Conservation (phyloP, 1,284 basidiomycete species). For the Puccinia coronata region DNA sequence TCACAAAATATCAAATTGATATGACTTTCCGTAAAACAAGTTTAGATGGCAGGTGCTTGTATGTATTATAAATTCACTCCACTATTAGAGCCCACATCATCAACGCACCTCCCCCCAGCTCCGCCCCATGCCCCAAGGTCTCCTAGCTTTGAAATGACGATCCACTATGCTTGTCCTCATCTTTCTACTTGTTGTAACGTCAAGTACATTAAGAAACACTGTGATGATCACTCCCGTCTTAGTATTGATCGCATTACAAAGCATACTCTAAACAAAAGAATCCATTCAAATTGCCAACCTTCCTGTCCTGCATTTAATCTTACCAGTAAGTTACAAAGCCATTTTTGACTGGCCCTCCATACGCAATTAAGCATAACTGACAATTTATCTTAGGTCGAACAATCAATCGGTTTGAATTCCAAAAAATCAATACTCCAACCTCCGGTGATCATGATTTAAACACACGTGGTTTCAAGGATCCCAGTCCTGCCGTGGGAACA, state of each 20-base stretch:
- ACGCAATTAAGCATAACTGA: neutral
- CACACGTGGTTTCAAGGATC: too few species aligned
- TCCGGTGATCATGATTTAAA: too few species aligned
- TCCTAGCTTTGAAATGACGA: neutral
- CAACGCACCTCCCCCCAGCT: too few species aligned
- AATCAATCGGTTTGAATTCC: neutral
- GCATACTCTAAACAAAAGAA: neutral
- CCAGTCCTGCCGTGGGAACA: too few species aligned
- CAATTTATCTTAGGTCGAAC: neutral
- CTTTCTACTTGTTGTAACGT: neutral
- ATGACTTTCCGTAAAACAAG: too few species aligned
- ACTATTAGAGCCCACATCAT: too few species aligned
- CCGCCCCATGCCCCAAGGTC: too few species aligned
- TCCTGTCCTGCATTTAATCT: neutral
- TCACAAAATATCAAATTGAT: too few species aligned
- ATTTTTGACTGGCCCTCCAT: neutral
- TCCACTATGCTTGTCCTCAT: slow-evolving; percentile 1
- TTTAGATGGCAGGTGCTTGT: too few species aligned
- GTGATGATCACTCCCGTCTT: neutral
- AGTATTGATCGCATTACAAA: neutral
- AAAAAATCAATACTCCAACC: neutral
- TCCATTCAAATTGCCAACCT: neutral
- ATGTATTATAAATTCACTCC: too few species aligned
- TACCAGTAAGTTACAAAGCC: neutral
- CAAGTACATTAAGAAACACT: neutral